Conservation (phyloP, 2,329 filamentous ascomycete genomes). For the Nectriaceae sp. region DNA sequence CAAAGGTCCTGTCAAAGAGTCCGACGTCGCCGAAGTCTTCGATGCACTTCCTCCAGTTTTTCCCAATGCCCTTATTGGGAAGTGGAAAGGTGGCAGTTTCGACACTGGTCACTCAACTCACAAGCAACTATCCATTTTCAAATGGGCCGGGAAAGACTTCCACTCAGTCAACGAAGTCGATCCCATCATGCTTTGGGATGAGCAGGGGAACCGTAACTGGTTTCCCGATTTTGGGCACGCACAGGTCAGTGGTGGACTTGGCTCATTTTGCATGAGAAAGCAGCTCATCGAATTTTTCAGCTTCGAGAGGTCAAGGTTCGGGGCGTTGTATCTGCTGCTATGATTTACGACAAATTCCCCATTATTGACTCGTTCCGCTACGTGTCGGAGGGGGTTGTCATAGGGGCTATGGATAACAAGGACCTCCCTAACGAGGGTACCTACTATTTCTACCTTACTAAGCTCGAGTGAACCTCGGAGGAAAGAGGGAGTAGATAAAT, state of each 20-base stretch:
- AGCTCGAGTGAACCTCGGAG: too few relatives aligned
- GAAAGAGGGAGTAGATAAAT: too few relatives aligned
- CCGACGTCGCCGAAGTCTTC: too few relatives aligned
- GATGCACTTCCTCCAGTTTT: too few relatives aligned
- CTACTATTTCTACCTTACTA: conserved; percentile 1
- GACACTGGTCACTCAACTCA: conserved; percentile 2
- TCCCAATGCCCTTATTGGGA: too few relatives aligned
- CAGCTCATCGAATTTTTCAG: too few relatives aligned
- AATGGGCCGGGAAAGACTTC: conserved; percentile 36
- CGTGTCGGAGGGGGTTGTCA: conserved; percentile 26
- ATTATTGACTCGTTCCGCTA: conserved; percentile 34
- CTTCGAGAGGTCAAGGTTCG: too few relatives aligned
- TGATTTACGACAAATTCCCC: conserved; percentile 32
- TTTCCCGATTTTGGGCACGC: too few relatives aligned
- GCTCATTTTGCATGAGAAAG: too few relatives aligned
- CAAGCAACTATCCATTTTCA: conserved; percentile 9
- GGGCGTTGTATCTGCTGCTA: conserved; percentile 20
- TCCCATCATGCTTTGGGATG: conserved; percentile 32
- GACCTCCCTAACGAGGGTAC: conserved; percentile 9
- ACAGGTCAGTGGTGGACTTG: too few relatives aligned
- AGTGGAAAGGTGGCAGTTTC: conserved; percentile 3
- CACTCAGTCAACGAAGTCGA: conserved; percentile 31
- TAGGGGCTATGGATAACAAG: conserved; percentile 31
- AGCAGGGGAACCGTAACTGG: too few relatives aligned
- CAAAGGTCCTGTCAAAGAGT: too few relatives aligned